These are phyloP conservation scores for Elsinoe fawcettii DNA, from an alignment of 2,329 filamentous ascomycete species.

Conservation along the genomic window DNA sequence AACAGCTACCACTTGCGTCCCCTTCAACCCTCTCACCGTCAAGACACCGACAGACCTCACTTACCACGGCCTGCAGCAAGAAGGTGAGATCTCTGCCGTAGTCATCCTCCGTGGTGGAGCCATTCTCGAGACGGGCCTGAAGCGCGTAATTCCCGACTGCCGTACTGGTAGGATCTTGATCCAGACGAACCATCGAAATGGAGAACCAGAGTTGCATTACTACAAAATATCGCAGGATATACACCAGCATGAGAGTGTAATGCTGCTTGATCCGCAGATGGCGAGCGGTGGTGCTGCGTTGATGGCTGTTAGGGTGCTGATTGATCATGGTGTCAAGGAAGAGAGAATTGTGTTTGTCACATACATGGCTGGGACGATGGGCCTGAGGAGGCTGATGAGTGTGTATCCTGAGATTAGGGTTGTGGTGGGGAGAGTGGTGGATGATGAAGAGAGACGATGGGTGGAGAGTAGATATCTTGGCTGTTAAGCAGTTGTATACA, in stretches of 20 bases:
- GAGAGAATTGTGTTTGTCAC: conserved; percentile 86
- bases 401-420: conserved; percentile 85
- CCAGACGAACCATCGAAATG: conserved; percentile 69
- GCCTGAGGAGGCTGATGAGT: conserved; percentile 73
- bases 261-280: conserved; percentile 91
- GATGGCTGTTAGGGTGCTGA: conserved; percentile 93
- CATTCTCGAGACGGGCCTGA: conserved; percentile 78
- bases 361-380: conserved; percentile 78
- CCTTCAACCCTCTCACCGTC: conserved; percentile 57
- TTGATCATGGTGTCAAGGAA: conserved; percentile 84
- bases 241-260: conserved; percentile 64
- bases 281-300: conserved; percentile 75
- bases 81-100: conserved; percentile 72
- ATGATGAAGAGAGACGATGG: conserved; percentile 80
- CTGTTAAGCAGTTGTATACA: conserved; percentile 47
- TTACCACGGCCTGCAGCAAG: conserved; percentile 64
- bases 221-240: conserved; percentile 71
- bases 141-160: conserved; percentile 87
- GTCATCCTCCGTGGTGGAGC: conserved; percentile 83
- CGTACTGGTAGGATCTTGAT: conserved; percentile 83
- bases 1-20: conserved; percentile 62
- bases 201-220: conserved; percentile 90
- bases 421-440: conserved; percentile 73
- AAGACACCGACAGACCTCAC: conserved; percentile 58
- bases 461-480: conserved; percentile 84